phyloP scores from a whole-genome alignment of 2,329 filamentous ascomycete genomes.

The Didymella glomerata region DNA sequence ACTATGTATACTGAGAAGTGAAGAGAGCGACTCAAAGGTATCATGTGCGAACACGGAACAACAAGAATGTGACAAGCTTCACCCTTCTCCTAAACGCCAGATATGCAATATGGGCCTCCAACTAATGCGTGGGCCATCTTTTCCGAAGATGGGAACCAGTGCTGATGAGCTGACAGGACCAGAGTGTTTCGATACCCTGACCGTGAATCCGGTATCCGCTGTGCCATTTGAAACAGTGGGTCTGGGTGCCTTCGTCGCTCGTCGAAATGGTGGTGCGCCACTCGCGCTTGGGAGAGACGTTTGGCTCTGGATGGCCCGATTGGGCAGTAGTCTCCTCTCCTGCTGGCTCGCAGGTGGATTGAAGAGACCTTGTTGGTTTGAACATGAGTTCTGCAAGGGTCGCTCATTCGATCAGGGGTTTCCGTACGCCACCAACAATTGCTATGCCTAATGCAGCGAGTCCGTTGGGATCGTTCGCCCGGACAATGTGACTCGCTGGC shows the following conservation, averaged over 20 bases:
- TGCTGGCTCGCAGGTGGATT: neutral
- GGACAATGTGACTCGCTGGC: slow-evolving; percentile 83
- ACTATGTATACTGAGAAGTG: neutral
- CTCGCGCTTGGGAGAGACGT: neutral
- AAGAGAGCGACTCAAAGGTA: neutral
- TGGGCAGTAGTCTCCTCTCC: neutral
- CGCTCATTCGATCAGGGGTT: slow-evolving; percentile 70
- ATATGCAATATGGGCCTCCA: neutral
- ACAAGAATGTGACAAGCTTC: neutral
- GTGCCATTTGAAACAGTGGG: neutral
- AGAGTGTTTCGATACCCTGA: neutral
- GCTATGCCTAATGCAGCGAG: slow-evolving; percentile 68
- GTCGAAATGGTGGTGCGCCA: neutral
- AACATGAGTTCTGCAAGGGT: neutral
- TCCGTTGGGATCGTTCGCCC: slow-evolving; percentile 75
- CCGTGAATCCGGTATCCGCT: neutral
- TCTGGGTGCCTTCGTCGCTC: neutral
- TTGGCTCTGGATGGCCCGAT: neutral
- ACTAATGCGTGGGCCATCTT: neutral
- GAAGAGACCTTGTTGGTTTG: neutral
- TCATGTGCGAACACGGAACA: neutral
- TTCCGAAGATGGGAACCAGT: neutral
- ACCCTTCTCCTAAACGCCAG: neutral
- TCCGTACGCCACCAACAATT: slow-evolving; percentile 68
- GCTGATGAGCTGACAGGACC: neutral